A percentile compares a stretch with the other conserved stretches of the same genome.
Conservation (phyloP, 331 rosid genomes). For the Rhamnella rubrinervis region DNA sequence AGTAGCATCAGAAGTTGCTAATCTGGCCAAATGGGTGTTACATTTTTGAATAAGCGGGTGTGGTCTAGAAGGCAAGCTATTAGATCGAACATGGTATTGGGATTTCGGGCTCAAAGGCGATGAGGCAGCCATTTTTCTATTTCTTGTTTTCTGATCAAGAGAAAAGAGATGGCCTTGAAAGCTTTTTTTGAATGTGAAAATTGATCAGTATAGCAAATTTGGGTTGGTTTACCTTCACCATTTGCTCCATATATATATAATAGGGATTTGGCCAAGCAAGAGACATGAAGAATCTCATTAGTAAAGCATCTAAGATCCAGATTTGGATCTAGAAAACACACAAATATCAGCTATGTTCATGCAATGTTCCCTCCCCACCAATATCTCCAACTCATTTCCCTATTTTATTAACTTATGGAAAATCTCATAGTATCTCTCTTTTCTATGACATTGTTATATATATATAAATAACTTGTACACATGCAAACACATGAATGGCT, state of each 20-base stretch:
- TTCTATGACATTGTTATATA: neutral
- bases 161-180: conserved; percentile 6
- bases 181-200: neutral
- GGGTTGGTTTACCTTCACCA: neutral
- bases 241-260: neutral
- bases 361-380: conserved; percentile 42
- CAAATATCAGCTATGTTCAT: conserved; percentile 32
- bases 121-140: conserved; percentile 32
- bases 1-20: conserved; percentile 30
- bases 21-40: conserved; percentile 42
- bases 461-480: no score
- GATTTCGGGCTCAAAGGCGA: conserved; percentile 26
- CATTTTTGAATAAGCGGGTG: conserved; percentile 58
- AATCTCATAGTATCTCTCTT: conserved; percentile 14
- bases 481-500: conserved; percentile 16
- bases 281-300: neutral
- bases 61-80: conserved; percentile 55
- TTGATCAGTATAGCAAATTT: neutral
- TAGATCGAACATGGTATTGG: conserved; percentile 48
- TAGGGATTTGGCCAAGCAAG: neutral
- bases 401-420: conserved; percentile 2
- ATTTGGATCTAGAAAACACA: conserved; percentile 33
- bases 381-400: conserved; percentile 28
- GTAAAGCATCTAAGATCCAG: conserved; percentile 23
- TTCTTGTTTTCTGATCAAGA: neutral